Base-by-base conservation (phyloP, 2,329 filamentous ascomycete species). In the Penicillium sp. region DNA sequence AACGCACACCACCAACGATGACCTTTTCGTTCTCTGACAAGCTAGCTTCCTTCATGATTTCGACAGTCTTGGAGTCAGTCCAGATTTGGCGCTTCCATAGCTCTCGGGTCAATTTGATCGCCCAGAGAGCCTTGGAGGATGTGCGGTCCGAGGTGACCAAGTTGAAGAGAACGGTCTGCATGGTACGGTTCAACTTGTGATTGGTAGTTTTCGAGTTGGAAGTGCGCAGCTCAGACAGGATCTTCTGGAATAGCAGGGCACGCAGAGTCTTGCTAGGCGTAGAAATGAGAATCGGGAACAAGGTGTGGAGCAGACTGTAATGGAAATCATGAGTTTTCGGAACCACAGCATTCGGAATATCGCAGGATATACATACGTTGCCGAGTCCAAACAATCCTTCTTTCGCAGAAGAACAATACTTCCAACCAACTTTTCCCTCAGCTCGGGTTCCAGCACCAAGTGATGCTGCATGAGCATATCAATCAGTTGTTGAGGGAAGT, bases 51-150 rank as follows among this genome's bases (percentile, higher is more conserved):
- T 96, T 96, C 92, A 99, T 97, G 62, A 97, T 90, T 68, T 96
- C 92, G n/a, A 97, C 94, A 0, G 93, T 87, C 72, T 92, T 94
- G 2, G 92, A 85, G 67, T 99, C 94, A 9, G 89, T 91, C 94
- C 94, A 99, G 60, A 97, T 87, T 66, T 97, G 92, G 45, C 93
- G 85, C 76, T 92, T 96, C 94, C 94, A 99, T 69, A 99, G 80
- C 77, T 99, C 94, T 59, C 93, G 84, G 4, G 92, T 96, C 61
- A 99, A 84, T 75, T 97, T 97, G 58, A 97, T 91, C 3, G 94
- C 92, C 94, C 94, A 99, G 48, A 99, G 82, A 4, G 89, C 91
- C 68, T 96, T 94, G 1, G 90, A 82, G 0, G 92, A 95, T 8
- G 89, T 82, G 41, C 89, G 86, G 72, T 99, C 93, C 3, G 89